These are phyloP conservation scores for Claviceps capensis DNA, from an alignment of 2,329 filamentous ascomycete species.

Conservation along the genomic window DNA sequence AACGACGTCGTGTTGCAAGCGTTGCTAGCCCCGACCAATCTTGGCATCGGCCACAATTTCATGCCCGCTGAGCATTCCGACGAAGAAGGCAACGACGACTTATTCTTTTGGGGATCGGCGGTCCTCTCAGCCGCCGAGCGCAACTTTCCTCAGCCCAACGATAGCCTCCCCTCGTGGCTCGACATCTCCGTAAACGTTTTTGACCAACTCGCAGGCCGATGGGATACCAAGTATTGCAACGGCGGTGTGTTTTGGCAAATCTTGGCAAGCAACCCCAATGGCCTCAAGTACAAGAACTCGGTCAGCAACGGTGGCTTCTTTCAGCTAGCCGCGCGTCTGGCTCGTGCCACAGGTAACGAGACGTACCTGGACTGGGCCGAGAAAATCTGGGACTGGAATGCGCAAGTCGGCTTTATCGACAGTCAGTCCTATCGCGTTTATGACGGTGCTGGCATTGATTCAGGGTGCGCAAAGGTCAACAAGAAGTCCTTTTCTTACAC, in stretches of 20 bases:
- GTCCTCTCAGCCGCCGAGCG: constrained; percentile 56
- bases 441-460: constrained; percentile 44
- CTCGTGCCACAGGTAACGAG: constrained; percentile 52
- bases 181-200: constrained; percentile 58
- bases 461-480: constrained; percentile 40
- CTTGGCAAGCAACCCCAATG: constrained; percentile 56
- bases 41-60: constrained; percentile 43
- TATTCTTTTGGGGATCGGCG: constrained; percentile 60
- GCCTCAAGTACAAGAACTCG: constrained; percentile 72
- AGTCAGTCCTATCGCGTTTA: constrained; percentile 36
- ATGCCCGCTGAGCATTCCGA: constrained; percentile 41
- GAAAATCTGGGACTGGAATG: constrained; percentile 53
- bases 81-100: constrained; percentile 62
- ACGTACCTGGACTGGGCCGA: constrained; percentile 55
- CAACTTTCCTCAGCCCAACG: constrained; percentile 49
- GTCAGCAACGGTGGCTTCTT: constrained; percentile 76
- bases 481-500: constrained; percentile 51
- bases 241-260: constrained; percentile 78
- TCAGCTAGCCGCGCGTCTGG: constrained; percentile 63
- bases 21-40: constrained; percentile 40
- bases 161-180: constrained; percentile 46
- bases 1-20: constrained; percentile 45
- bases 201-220: constrained; percentile 54
- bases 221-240: constrained; percentile 53
- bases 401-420: constrained; percentile 42